phyloP scores from a whole-genome alignment of 306 rosid genomes.

The Sophora flavescens region DNA sequence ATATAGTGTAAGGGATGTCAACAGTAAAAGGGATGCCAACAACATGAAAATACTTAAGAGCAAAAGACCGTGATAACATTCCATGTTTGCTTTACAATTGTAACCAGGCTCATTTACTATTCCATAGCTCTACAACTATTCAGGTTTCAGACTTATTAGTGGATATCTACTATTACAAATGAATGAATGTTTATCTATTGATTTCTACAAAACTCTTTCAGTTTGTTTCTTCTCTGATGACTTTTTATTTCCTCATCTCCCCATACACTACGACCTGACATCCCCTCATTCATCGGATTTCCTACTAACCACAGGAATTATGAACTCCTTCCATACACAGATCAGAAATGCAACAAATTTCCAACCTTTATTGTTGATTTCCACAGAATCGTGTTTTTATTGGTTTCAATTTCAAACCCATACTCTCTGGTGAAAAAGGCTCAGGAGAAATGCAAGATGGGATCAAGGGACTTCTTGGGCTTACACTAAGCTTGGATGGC shows the following conservation, averaged over 20 bases:
- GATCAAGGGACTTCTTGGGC: conserved; percentile 94
- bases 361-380: conserved; percentile 45
- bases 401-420: conserved; percentile 98
- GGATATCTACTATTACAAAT: conserved; percentile 65
- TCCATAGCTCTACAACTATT: no score
- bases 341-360: conserved; percentile 40
- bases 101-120: conserved; percentile 44
- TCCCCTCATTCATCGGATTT: conserved; percentile 39
- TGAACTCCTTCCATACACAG: conserved; percentile 41
- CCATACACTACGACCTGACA: conserved; percentile 63
- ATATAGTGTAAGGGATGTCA: no score
- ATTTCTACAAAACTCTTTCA: conserved; percentile 52
- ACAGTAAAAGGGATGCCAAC: conserved; percentile 5
- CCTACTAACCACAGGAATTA: conserved; percentile 47
- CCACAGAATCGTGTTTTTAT: conserved; percentile 74
- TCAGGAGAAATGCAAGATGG: conserved; percentile 93
- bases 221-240: conserved; percentile 42
- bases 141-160: conserved; percentile 41
- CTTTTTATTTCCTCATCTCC: conserved; percentile 49
- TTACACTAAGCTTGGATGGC: no score
- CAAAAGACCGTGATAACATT: not conserved
- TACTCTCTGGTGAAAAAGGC: conserved; percentile 96
- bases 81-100: conserved; percentile 45
- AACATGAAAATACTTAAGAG: not conserved
- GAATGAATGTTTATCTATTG: conserved; percentile 77